Evolutionary conservation across 495 filamentous ascomycete genomes (phyloP), one percentile per base, ranked within the genome.

Genomic region (Bacidia rubella): DNA sequence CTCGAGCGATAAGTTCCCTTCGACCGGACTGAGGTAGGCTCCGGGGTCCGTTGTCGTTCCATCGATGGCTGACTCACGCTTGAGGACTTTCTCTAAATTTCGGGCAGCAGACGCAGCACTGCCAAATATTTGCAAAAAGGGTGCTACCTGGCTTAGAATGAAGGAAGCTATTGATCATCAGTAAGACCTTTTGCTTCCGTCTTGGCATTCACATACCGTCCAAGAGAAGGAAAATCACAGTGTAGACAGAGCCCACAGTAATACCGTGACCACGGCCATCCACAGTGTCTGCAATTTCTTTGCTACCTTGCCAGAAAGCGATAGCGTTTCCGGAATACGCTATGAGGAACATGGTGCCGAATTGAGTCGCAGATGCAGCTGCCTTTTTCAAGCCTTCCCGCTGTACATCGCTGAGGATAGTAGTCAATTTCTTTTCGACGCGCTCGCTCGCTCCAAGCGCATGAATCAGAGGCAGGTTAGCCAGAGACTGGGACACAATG

Each of bases 261-360:
- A 65, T 60, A 3, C 60, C 63, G 0, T 49, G 54, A 25, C 58
- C 41, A 15, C 61, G 60, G 3, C 61, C 62, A 5, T 65, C 65
- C 23, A 76, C 68, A 10, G 70, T 66, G 49, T 71, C 60, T 19
- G 74, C 76, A 48, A 83, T 72, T 15, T 67, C 67, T 35, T 62
- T 64, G 54, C 73, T 75, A 17, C 79, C 81, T 57, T 83, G 74
- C 78, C 78, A 85, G 53, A 81, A 84, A 1, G 81, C 80, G 17
- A 85, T 63, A 38, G 74, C 80, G 57, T 82, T 82, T 2, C 77
- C 80, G 12, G 74, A 69, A 55, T 78, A 83, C 7, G 76, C 77
- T 51, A 82, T 74, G 53, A 85, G 83, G 55, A 82, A 85, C 20
- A 85, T 61, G 19, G 79, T 56, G n/a, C 81, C 80, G n/a, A 78